phyloP scores from a whole-genome alignment of 257 asterid genomes.

The Primulina tabacum region DNA sequence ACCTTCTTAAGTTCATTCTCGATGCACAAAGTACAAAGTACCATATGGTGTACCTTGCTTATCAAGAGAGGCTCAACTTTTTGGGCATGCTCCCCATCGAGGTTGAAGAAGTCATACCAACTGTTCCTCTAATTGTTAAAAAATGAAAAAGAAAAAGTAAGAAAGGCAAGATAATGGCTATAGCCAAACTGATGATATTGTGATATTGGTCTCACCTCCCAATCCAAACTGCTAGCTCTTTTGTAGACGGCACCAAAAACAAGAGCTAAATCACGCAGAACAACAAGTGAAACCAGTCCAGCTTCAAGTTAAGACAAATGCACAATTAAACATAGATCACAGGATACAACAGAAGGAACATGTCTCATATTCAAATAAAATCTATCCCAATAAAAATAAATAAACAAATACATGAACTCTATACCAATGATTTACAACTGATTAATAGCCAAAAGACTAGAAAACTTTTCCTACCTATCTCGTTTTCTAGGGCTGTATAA shows the following conservation, averaged over 20 bases:
- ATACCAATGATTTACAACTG: not conserved
- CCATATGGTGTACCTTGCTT: constrained; percentile 56
- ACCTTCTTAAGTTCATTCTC: constrained; percentile 7
- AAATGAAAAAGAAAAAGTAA: constrained; percentile 21
- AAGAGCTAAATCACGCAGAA: constrained; percentile 78
- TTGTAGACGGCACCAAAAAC: constrained; percentile 80
- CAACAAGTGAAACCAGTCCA: constrained; percentile 77
- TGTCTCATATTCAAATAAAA: not conserved
- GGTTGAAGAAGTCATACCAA: constrained; percentile 80
- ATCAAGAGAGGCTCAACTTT: constrained; percentile 81
- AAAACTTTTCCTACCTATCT: not conserved
- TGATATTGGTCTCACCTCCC: constrained; percentile 51
- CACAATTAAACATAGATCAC: not conserved
- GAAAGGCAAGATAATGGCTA: constrained; percentile 17
- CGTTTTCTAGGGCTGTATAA: not conserved
- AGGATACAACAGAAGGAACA: not conserved
- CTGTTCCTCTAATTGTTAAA: constrained; percentile 50
- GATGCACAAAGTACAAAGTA: not conserved
- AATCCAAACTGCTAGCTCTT: constrained; percentile 69
- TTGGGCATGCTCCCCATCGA: constrained; percentile 60
- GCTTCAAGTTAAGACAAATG: constrained; percentile 44
- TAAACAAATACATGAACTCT: not conserved
- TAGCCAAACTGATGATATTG: not conserved
- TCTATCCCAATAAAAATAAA: too few relatives aligned
- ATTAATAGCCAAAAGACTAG: not conserved